Base-by-base conservation (phyloP, 768 basidiomycete genomes). In the Kondoa subrosea region DNA sequence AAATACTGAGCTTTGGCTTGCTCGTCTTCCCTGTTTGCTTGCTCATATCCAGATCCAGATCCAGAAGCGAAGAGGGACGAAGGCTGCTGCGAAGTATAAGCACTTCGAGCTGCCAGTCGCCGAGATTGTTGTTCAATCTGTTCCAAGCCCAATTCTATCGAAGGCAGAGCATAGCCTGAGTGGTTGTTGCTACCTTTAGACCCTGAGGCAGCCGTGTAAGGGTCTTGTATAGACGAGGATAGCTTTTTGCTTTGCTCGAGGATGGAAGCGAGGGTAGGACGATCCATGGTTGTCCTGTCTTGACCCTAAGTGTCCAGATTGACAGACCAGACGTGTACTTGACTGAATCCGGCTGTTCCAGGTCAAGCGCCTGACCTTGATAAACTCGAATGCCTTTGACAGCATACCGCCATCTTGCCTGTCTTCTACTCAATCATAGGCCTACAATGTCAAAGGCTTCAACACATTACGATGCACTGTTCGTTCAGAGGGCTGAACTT, bases 51-150 rank as follows among this genome's bases (percentile, higher is more conserved):
- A 29, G 3, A 1, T 21, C 64, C 15, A 31, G 17, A 27, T 1
- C 30, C 34, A 31, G 3, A 16, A 31, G 16, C 1, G 30, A 67
- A 72, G 56, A 56, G 70, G 66, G 67, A 31, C 68, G 69, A 25
- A 64, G 68, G 4, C 21, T 27, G 29, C 0, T 57, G 57, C 16
- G 66, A 25, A 15, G 67, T 68, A 65, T 68, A 66, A 27, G 67
- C 62, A 3, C 70, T 65, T 34, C 73, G 72, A 0, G 75, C 75
- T 1, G 75, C 78, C 29, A 96, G 85, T 56, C 87, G 82, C 25
- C 91, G 83, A 1, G 89, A 91, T 78, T 93, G 90, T 0, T 87
- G 85, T 77, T 97, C 93, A 70, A 99, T 88, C 79, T 96, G 90
- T 77, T 93, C 91, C 33, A 97, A 82, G 1, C 90, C 89, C 67